phyloP scores from a whole-genome alignment of 352 stramenopile species.

The Phytophthora idaei region DNA sequence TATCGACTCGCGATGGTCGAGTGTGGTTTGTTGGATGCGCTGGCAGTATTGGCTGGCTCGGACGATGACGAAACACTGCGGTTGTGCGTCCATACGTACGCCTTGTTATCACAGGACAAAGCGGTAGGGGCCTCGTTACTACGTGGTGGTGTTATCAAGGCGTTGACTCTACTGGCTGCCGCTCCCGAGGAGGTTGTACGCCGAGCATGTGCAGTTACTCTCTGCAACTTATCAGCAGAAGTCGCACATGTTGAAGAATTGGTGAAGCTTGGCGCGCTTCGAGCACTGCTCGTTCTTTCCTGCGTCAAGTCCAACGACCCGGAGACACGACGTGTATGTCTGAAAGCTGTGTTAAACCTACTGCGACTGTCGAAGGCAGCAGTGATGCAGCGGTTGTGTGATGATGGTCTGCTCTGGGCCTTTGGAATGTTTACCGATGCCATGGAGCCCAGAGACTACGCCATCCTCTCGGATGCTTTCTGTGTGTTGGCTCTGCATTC shows the following conservation, averaged over 20 bases:
- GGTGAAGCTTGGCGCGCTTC: slow-evolving; percentile 86
- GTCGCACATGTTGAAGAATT: slow-evolving; percentile 91
- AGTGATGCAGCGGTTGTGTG: slow-evolving; percentile 64
- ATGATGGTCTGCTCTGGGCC: slow-evolving; percentile 74
- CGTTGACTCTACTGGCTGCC: slow-evolving; percentile 65
- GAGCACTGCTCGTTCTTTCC: slow-evolving; percentile 87
- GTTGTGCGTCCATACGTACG: slow-evolving; percentile 72
- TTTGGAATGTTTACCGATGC: slow-evolving; percentile 63
- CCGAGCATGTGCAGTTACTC: slow-evolving; percentile 82
- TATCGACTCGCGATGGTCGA: slow-evolving; percentile 58
- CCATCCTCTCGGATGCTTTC: slow-evolving; percentile 71
- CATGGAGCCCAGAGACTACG: slow-evolving; percentile 63
- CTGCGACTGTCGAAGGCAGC: slow-evolving; percentile 43
- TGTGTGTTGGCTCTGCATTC: slow-evolving; percentile 63
- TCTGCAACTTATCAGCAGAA: slow-evolving; percentile 93
- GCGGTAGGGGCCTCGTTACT: slow-evolving; percentile 58
- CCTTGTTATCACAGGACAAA: slow-evolving; percentile 56
- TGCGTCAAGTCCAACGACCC: slow-evolving; percentile 84
- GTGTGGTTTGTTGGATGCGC: slow-evolving; percentile 51
- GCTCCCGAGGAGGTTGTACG: slow-evolving; percentile 76
- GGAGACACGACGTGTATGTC: slow-evolving; percentile 73
- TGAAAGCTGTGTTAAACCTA: slow-evolving; percentile 74
- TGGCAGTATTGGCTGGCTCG: slow-evolving; percentile 57
- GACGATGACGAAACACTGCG: slow-evolving; percentile 61
- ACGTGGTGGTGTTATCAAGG: slow-evolving; percentile 66